Evolutionary conservation across 1,284 basidiomycete genomes (phyloP), one percentile per base, ranked within the genome.

Genomic region (Ganoderma lucidum): DNA sequence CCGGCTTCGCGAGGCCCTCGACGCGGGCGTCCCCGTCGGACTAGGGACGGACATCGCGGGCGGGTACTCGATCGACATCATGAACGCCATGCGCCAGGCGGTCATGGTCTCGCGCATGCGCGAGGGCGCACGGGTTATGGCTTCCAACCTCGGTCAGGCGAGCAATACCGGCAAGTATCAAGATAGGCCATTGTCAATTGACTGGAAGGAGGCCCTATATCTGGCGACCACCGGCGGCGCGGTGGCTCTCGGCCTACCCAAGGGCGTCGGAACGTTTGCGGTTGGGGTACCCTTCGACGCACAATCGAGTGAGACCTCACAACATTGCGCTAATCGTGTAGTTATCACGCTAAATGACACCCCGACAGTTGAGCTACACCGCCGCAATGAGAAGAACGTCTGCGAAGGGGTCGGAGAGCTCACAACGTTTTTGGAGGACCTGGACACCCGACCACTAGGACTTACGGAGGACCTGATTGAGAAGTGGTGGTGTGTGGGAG

Each of bases 401-500:
- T 9, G n/a, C 6, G 58, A 70, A 6, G 91, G 90, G 3, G 78
- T 89, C 2, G 92, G 93, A 0, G 80, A 12, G 48, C 19, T 84
- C 4, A 82, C 95, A 6, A 93, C 94, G 75, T 89, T 93, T 74
- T 90, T 96, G 73, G 88, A 88, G 67, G 75, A 80, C 10, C 10
- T 41, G 12, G 39, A 14, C n/a, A 78, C 80, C 28, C 65, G 66
- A 35, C 68, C 73, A 61, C 65, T 59, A 39, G 78, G 66, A 3
- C 77, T 87, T 53, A 83, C 84, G 41, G 76, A 83, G 64, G 90
- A 92, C 64, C 83, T 88, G 78, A 75, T 96, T 35, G 95, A 96
- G 79, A 94, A 93, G 76, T 96, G 95, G 95, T 96, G 94, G 93
- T 94, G 92, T 74, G 78, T 92, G 56, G 94, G 95, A 2, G 91